phyloP scores from a whole-genome alignment of 306 rosid genomes.

The Aeschynomene evenia region DNA sequence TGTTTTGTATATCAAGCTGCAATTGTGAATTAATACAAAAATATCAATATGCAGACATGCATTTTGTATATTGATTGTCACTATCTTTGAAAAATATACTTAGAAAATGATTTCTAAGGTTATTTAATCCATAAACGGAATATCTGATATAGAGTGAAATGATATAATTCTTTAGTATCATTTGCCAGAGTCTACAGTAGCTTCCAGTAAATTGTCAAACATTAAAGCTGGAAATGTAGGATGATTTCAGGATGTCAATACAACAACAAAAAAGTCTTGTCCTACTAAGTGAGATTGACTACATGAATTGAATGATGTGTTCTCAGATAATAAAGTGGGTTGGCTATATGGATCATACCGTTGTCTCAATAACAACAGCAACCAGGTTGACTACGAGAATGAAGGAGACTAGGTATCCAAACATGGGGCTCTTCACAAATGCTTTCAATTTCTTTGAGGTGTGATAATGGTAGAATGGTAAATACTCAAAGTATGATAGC shows the following conservation, averaged over 20 bases:
- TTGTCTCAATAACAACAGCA: constrained; percentile 91
- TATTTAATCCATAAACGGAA: not conserved
- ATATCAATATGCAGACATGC: constrained; percentile 17
- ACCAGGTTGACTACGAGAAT: constrained; percentile 67
- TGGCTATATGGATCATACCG: too few relatives aligned
- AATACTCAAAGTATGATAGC: constrained; percentile 72
- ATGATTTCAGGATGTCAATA: not conserved
- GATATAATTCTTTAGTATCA: not conserved
- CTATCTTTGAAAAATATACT: not conserved
- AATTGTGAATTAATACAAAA: constrained; percentile 31
- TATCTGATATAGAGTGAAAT: not conserved
- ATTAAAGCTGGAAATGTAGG: constrained; percentile 9
- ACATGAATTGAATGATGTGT: too few relatives aligned
- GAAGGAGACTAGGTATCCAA: constrained; percentile 84
- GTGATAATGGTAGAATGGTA: constrained; percentile 51
- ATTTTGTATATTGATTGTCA: not conserved
- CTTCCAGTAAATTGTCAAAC: constrained; percentile 14
- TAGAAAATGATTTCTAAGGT: not conserved
- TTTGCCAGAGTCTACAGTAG: not conserved
- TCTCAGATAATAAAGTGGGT: too few relatives aligned
- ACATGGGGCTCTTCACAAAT: constrained; percentile 67
- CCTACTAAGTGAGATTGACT: too few relatives aligned
- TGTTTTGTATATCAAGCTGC: constrained; percentile 89
- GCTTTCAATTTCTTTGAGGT: constrained; percentile 64
- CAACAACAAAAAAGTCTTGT: too few relatives aligned